These are phyloP conservation scores for Cystobasidium slooffiae DNA, from an alignment of 1,284 basidiomycete genomes.

Conservation along the genomic window DNA sequence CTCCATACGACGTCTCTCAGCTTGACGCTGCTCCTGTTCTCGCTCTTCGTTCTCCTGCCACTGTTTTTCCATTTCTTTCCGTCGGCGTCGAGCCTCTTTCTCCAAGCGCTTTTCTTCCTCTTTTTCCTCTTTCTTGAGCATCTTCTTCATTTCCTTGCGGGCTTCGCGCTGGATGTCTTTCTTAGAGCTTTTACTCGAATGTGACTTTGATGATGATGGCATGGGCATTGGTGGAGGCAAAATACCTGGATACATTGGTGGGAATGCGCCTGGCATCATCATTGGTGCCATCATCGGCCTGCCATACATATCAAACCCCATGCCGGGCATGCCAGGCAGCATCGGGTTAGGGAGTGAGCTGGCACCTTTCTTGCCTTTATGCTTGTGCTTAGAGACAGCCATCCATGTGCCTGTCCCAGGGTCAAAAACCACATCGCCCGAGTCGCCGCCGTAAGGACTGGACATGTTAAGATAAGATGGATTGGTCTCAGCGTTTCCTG, in stretches of 20 bases:
- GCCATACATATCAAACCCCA: constrained; percentile 12
- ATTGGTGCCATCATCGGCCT: background rate
- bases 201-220: background rate
- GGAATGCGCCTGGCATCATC: constrained; percentile 16
- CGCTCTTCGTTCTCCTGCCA: constrained; percentile 1
- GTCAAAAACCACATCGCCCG: constrained; percentile 11
- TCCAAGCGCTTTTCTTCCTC: background rate
- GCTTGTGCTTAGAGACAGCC: background rate
- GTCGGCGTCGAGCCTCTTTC: constrained; percentile 10
- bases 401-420: constrained; percentile 5
- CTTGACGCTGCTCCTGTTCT: background rate
- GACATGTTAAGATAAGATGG: constrained; percentile 9
- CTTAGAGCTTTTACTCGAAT: background rate
- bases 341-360: background rate
- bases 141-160: constrained; percentile 10
- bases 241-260: background rate
- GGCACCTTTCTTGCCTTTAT: background rate
- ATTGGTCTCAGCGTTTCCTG: constrained; percentile 2
- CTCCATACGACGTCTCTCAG: no score
- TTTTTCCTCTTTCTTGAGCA: constrained; percentile 1
- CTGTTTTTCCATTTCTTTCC: background rate
- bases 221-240: background rate
- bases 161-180: constrained; percentile 9
- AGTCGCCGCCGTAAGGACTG: background rate
- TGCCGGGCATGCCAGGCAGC: constrained; percentile 12